These are phyloP conservation scores for Scortechinia acanthostroma DNA, from an alignment of 2,329 filamentous ascomycete species.

Conservation along the genomic window DNA sequence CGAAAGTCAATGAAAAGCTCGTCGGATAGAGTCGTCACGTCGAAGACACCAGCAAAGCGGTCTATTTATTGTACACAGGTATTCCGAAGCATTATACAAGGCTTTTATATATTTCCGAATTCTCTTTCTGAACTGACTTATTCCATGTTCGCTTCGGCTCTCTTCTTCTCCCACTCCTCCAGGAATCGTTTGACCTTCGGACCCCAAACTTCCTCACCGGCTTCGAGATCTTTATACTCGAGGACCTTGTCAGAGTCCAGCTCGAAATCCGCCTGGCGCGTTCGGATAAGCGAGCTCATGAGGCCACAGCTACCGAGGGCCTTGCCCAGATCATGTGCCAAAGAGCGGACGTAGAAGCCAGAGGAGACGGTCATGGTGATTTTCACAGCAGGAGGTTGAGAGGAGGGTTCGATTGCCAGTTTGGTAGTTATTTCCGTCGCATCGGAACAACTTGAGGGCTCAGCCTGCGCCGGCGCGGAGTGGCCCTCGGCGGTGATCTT, in stretches of 20 bases:
- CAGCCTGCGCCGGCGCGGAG: background rate
- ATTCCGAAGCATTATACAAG: too few relatives aligned
- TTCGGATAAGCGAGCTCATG: slow-evolving; percentile 54
- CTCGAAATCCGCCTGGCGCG: slow-evolving; percentile 50
- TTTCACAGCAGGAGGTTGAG: slow-evolving; percentile 41
- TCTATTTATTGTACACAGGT: too few relatives aligned
- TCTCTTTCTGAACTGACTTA: too few relatives aligned
- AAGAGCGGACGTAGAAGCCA: slow-evolving; percentile 63
- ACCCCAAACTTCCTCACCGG: slow-evolving; percentile 1
- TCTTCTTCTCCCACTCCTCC: background rate
- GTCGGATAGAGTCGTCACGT: too few relatives aligned
- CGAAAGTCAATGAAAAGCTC: too few relatives aligned
- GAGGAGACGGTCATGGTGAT: slow-evolving; percentile 62
- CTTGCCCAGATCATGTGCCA: slow-evolving; percentile 58
- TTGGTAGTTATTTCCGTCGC: background rate
- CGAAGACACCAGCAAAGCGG: too few relatives aligned
- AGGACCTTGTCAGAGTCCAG: slow-evolving; percentile 24
- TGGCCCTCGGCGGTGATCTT: background rate
- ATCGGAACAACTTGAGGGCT: background rate
- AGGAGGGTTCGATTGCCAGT: background rate
- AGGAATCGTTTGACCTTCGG: background rate
- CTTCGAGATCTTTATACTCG: background rate
- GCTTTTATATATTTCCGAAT: too few relatives aligned
- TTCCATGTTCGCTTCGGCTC: too few relatives aligned
- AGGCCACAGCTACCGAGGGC: slow-evolving; percentile 49